Base-by-base conservation (phyloP, 805 yeast genomes). In the Zygosaccharomyces bisporus region DNA sequence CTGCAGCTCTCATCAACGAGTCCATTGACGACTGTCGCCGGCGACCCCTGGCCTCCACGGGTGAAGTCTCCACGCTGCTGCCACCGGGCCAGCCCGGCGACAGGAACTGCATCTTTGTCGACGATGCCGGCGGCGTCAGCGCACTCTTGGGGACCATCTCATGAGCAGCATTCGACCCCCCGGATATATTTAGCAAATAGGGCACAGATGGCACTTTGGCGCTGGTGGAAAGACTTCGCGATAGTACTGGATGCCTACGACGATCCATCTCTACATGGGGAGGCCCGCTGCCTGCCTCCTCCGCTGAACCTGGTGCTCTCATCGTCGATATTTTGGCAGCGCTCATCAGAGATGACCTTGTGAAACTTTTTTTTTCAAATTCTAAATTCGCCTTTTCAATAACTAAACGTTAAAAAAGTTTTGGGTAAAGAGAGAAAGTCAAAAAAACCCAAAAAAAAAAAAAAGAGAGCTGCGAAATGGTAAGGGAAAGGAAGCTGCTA, bases 1-100 rank as follows among this genome's bases (percentile, higher is more conserved):
- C 49, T 10, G 57, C 57, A 3, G 59, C 61, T 31, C 53, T 50
- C 54, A 57, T 55, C 38, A 57, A 39, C 3, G 61, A 57, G 13
- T 55, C 59, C 39, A 55, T 45, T 1, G 61, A 57, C 20, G 41
- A 35, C 37, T 46, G 50, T 10, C 51, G 46, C 18, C 35, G 47
- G 29, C 42, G 40, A 37, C 40, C 32, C 12, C 37, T 34, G 20
- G 39, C 37, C 23, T 35, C 36, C 7, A 30, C 23, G 8, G 43
- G 45, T 9, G 49, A 38, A 4, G 20, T n/a, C 6, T 44, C 51
- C 24, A 24, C 16, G 7, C 31, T 43, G 21, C 38, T 12, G 18
- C 41, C 23, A 17, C 21, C 39, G 24, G 29, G 39, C 45, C 45
- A 45, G 10, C 45, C 36, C 14, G 49, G 45, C 8, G 45, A 36